Base-by-base conservation (phyloP, 805 yeast species). In the Starmerella tilneyi region DNA sequence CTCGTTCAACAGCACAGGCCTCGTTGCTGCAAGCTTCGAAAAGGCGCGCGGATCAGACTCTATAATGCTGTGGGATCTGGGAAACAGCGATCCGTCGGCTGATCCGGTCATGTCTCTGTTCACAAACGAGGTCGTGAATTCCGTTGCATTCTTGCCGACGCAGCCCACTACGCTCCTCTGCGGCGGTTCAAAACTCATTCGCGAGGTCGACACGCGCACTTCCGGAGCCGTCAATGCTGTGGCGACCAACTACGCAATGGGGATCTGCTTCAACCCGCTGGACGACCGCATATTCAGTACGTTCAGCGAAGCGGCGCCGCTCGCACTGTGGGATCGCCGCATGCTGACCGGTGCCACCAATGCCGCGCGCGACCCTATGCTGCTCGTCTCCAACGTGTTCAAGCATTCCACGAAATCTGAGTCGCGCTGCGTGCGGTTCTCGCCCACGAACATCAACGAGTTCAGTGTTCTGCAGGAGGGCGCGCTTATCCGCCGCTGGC, bases 401-500 rank as follows among this genome's bases (percentile, higher is more conserved):
- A 37, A 43, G 28, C 55, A 54, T 32, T 3, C 12, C 39, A n/a
- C 29, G 42, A 46, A 48, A 48, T 41, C 50, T 22, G 35, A 50
- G 30, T 35, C 48, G 5, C 49, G 54, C 11, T 53, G 56, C 26
- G 47, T 60, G 21, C 44, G 63, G 20, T 60, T 54, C 39, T 81
- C 89, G 3, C 69, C 79, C 1, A 66, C 74, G 3, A 68, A 81
- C 47, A 66, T 69, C 27, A 81, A 83, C 23, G 95, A 86, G 61
- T 76, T 85, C 59, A 73, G 89, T 1, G 83, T 89, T 0, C 68
- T 84, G 2, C 84, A 83, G 58, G 79, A 78, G 53, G 94, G 94
- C 19, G 81, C 78, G 41, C 64, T 78, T 35, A 75, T 84, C 19
- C 72, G 94, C 55, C 68, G 94, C 53, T 85, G 94, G 94, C 76